These are phyloP conservation scores for Chaetomiaceae sp. DNA, from an alignment of 2,329 filamentous ascomycete genomes.

Conservation along the genomic window DNA sequence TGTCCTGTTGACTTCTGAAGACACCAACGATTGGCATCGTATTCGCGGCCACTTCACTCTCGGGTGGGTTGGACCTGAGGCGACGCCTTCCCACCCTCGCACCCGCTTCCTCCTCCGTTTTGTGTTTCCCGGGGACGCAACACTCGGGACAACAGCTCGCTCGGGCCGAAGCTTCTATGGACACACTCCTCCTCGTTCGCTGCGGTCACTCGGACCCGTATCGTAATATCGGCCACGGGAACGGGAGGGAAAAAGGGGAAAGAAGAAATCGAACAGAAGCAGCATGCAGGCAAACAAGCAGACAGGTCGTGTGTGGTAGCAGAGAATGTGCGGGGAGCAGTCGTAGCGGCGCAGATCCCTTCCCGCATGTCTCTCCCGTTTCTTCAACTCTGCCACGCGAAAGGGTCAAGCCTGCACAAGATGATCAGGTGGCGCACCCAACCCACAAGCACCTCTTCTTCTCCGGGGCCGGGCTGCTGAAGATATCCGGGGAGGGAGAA, in stretches of 20 bases:
- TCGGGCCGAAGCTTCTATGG: conserved; percentile 1
- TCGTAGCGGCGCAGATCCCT: neutral
- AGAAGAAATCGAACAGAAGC: no score
- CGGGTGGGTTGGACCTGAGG: no score
- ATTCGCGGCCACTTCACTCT: no score
- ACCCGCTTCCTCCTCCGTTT: no score
- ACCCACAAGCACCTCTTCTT: no score
- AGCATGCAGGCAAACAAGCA: neutral
- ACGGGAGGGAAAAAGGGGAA: neutral
- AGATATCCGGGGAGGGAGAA: neutral
- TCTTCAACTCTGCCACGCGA: neutral
- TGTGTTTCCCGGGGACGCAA: no score
- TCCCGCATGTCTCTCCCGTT: neutral
- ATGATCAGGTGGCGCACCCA: neutral
- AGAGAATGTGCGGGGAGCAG: neutral
- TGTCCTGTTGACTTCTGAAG: no score
- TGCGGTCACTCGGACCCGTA: neutral
- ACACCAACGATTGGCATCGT: no score
- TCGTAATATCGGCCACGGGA: neutral
- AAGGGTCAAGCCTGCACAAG: neutral
- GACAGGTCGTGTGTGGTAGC: neutral
- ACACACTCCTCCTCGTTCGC: neutral
- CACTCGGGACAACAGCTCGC: neutral
- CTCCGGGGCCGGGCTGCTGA: neutral
- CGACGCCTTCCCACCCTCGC: no score